Conservation (phyloP, 2,329 filamentous ascomycete genomes). For the Aspergillus sp. region DNA sequence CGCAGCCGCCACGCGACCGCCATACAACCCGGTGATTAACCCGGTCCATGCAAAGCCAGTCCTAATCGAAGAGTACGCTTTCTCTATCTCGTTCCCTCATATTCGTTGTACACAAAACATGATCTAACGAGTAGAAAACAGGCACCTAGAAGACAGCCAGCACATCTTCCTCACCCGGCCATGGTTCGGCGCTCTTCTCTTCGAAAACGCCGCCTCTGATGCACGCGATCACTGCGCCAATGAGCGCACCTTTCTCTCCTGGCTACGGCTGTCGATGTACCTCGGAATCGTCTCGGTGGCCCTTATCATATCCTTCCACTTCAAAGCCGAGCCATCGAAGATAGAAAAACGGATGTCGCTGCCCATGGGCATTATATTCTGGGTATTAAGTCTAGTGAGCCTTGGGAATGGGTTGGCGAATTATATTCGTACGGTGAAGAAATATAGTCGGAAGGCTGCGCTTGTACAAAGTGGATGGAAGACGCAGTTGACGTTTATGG, state of each 20-base stretch:
- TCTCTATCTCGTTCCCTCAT: not conserved
- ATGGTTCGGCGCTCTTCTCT: constrained; percentile 60
- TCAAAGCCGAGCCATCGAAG: constrained; percentile 68
- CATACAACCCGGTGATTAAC: constrained; percentile 55
- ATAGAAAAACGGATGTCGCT: constrained; percentile 75
- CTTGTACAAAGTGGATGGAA: constrained; percentile 93
- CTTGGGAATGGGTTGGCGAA: constrained; percentile 77
- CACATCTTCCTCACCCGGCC: constrained; percentile 56
- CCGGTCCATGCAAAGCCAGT: constrained; percentile 51
- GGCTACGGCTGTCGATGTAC: constrained; percentile 84
- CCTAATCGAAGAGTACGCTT: constrained; percentile 48
- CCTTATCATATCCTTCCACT: constrained; percentile 89
- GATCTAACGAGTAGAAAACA: constrained; percentile 15
- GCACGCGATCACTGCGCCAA: constrained; percentile 67
- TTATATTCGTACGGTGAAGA: constrained; percentile 79
- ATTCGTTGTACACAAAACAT: not conserved
- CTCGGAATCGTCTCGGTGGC: constrained; percentile 87
- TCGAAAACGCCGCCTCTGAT: constrained; percentile 67
- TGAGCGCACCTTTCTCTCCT: constrained; percentile 79
- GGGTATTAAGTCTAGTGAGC: constrained; percentile 76
- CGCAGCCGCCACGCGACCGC: constrained; percentile 21
- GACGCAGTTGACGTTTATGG: constrained; percentile 71
- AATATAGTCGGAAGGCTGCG: constrained; percentile 75
- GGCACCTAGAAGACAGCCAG: constrained; percentile 30
- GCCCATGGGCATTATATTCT: constrained; percentile 86